Evolutionary conservation across 352 stramenopile genomes (phyloP), one percentile per base, ranked within the genome.

Genomic region (Thraustochytrium sp.): DNA sequence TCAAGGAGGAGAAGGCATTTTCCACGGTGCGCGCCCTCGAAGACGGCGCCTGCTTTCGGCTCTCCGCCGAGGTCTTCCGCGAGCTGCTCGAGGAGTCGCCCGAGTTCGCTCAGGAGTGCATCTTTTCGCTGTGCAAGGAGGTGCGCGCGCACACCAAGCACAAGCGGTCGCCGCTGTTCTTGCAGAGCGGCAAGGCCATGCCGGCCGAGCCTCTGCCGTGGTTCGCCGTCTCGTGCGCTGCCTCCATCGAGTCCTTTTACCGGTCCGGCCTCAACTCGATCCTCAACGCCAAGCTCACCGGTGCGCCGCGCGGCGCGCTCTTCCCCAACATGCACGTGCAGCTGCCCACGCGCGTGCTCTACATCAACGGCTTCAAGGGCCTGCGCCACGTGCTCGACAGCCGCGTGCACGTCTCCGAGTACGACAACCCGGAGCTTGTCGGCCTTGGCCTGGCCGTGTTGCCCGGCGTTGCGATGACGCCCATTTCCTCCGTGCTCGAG

Each of bases 241-340:
- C 93, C 3, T 92, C 92, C 26, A 90, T 97, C 80, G 93, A 97
- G 88, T 94, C 89, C 31, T 97, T 97, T 82, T 97, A 97, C 86
- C 91, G 93, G 61, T 94, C 89, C 82, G 92, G 90, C 46, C 92
- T 97, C 88, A 97, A 97, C 89, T 92, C 93, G 86, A 87, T 94
- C 49, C 85, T 97, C 21, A 97, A 97, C 87, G 90, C 92, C 29
- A 89, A 93, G 11, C 86, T 95, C 49, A 94, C 90, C 26, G 91
- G 91, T 2, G 89, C 94, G 84, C 89, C 91, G 26, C 89, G 92
- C 26, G 89, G 88, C 38, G 91, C 88, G 38, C 87, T 96, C 23
- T 97, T 97, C 86, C 93, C 93, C 3, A 95, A 97, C 86, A 97
- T 97, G 93, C 90, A 94, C 84, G 89, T 97, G 85, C 93, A 97